These are phyloP conservation scores for Eucalyptus regnans DNA, from an alignment of 345 rosid species.

Conservation along the genomic window DNA sequence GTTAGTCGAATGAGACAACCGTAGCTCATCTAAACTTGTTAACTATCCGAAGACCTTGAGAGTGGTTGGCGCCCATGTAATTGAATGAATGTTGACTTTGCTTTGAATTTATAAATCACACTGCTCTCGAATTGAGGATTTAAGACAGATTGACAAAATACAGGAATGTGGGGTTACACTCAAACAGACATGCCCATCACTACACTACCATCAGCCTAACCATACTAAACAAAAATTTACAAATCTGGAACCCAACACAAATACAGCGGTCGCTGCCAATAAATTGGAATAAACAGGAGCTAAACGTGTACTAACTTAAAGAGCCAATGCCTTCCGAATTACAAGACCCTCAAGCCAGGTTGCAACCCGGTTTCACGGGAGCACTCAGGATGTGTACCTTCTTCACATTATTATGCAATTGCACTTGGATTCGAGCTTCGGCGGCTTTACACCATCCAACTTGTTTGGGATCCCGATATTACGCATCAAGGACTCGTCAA, in stretches of 20 bases:
- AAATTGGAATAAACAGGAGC: not conserved
- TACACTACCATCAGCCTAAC: not conserved
- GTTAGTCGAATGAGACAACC: not conserved
- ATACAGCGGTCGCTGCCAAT: not conserved
- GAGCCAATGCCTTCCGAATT: not conserved
- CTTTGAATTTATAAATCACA: not conserved
- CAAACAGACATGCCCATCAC: not conserved
- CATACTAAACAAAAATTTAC: not conserved
- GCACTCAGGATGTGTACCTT: not conserved
- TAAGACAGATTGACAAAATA: not conserved
- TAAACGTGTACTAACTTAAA: not conserved
- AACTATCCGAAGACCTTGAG: not conserved
- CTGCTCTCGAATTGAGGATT: not conserved
- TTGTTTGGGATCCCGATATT: constrained; percentile 58
- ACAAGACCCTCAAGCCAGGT: not conserved
- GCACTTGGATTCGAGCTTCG: constrained; percentile 91
- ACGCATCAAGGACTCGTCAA: constrained; percentile 34
- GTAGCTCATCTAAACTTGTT: not conserved
- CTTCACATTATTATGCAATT: constrained; percentile 95
- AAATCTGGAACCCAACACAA: not conserved
- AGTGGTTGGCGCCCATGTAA: not conserved
- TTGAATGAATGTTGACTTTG: not conserved
- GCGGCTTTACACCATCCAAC: constrained; percentile 56
- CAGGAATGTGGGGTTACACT: not conserved
- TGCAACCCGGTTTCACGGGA: not conserved